A percentile compares a stretch with the other conserved stretches of the same genome.
Conservation (phyloP, 148 eudicot genomes). For the Rhododendron ovatum region DNA sequence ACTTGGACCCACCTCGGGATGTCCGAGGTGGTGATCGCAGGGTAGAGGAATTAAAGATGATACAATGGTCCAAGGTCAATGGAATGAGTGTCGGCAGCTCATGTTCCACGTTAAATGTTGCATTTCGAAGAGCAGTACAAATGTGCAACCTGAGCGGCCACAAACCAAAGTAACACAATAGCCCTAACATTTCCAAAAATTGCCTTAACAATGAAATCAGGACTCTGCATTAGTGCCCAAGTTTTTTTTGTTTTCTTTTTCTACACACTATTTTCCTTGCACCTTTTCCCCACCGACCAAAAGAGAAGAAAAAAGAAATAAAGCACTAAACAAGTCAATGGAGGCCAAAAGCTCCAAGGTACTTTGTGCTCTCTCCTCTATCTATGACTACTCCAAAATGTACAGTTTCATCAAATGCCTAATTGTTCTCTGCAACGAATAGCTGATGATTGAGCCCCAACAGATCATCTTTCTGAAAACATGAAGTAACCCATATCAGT, state of each 20-base stretch:
- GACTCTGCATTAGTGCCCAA: background rate
- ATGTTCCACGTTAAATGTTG: background rate
- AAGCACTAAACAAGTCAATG: background rate
- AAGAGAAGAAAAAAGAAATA: background rate
- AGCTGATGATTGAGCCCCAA: slow-evolving; percentile 10
- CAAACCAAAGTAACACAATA: background rate
- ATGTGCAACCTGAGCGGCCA: background rate
- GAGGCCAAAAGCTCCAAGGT: background rate
- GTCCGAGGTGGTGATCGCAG: background rate
- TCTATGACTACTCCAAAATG: slow-evolving; percentile 7
- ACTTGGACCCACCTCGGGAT: background rate
- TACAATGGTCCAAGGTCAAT: background rate
- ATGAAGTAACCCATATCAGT: background rate
- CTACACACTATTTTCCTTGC: background rate
- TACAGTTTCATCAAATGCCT: slow-evolving; percentile 13
- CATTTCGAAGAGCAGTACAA: background rate
- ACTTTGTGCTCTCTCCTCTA: background rate
- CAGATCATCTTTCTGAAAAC: slow-evolving; percentile 8
- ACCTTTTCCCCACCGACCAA: background rate
- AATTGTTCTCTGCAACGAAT: background rate
- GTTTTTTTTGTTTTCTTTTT: background rate
- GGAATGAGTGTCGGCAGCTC: background rate
- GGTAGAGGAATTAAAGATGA: background rate
- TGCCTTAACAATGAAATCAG: slow-evolving; percentile 1
- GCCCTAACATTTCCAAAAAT: background rate